Evolutionary conservation across 495 filamentous ascomycete genomes (phyloP), one percentile per base, ranked within the genome.

Genomic region (Tuber borchii): DNA sequence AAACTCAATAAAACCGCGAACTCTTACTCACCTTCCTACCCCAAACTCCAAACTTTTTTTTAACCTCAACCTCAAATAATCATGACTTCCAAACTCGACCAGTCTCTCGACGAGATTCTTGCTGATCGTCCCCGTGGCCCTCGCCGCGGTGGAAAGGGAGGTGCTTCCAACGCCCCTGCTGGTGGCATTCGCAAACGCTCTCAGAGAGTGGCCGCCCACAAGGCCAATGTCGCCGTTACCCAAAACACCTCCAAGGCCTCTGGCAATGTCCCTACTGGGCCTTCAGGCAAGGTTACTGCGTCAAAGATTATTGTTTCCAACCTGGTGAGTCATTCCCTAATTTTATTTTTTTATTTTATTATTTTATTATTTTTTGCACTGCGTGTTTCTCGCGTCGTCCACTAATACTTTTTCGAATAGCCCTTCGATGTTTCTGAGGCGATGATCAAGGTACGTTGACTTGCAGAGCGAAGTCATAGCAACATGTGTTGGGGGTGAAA

Each of bases 381-480:
- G 3, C 22, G n/a, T 34, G 56, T 65, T 65, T 65, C 56, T 65
- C 56, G 39, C 45, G 69, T 72, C 43, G 71, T 34, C 46, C 39
- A 75, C 90, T 94, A 88, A 93, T 84, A 73, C 73, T 26, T 22
- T 51, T 71, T 34, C 12, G 12, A 61, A 22, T 78, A 98, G 93
- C 95, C 95, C 83, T 88, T 89, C 86, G 95, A 99, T 91, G 93
- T 99, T 85, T 91, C 89, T 86, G 95, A 97, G 87, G 86, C 83
- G 85, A 92, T 93, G 90, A 94, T 99, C 87, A 97, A 98, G 96
- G 95, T 99, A 99, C 94, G 95, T 98, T 93, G 90, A 91, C 56
- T 82, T 83, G 81, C 78, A 83, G 76, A 82, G 81, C 76, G 68
- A 79, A 79, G 79, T 80, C 82, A 78, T 77, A 82, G 76, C 76